These are phyloP conservation scores for Fragaria nilgerrensis DNA, from an alignment of 306 rosid genomes.

Conservation along the genomic window DNA sequence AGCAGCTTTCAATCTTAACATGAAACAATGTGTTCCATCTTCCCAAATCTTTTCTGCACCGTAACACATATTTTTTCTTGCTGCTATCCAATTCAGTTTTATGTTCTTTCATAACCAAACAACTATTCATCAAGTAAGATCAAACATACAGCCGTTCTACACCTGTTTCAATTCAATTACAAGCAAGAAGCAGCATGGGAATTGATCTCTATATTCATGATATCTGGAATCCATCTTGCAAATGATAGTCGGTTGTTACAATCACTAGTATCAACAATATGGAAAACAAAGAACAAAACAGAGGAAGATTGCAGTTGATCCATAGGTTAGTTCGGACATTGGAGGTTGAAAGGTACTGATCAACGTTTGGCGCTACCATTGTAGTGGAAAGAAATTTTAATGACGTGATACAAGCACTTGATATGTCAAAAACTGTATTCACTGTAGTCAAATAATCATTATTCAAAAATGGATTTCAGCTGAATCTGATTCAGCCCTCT, in stretches of 20 bases:
- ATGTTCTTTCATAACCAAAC: not conserved
- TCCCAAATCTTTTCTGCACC: not conserved
- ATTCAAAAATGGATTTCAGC: slow-evolving; percentile 12
- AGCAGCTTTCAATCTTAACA: not conserved
- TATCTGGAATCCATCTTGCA: not conserved
- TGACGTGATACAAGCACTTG: not conserved
- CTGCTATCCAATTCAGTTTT: not conserved
- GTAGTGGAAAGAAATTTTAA: not conserved
- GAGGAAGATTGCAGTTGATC: not conserved
- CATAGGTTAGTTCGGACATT: not conserved
- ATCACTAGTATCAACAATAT: not conserved
- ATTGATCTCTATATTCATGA: not conserved
- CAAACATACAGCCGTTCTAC: not conserved
- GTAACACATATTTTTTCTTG: not conserved
- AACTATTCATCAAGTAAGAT: not conserved
- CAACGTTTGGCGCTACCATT: not conserved
- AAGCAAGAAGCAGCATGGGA: not conserved
- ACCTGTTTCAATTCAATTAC: not conserved
- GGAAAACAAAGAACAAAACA: not conserved
- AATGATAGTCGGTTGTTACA: not conserved
- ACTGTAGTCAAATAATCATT: not conserved
- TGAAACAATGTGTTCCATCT: not conserved
- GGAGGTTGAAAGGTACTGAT: not conserved
- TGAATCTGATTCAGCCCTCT: slow-evolving; percentile 11
- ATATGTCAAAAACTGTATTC: not conserved